phyloP scores from a whole-genome alignment of 2,329 filamentous ascomycete genomes.

The Clonostachys byssicola region DNA sequence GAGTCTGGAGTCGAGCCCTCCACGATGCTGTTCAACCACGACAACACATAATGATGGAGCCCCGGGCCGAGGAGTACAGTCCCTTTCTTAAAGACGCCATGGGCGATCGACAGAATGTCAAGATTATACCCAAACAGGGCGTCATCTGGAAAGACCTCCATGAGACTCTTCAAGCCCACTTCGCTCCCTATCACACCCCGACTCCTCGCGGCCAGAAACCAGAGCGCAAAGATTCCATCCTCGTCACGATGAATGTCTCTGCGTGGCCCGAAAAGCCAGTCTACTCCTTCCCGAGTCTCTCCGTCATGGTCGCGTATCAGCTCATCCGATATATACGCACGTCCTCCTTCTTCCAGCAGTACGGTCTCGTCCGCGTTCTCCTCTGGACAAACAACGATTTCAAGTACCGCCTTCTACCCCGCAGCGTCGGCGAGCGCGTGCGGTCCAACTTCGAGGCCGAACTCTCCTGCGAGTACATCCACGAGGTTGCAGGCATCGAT shows the following conservation, averaged over 20 bases:
- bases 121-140: conserved; percentile 50
- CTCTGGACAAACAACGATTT: conserved; percentile 65
- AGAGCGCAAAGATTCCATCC: conserved; percentile 64
- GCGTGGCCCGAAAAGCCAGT: conserved; percentile 46
- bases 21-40: conserved; percentile 73
- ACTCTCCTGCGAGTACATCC: conserved; percentile 52
- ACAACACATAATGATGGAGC: conserved; percentile 80
- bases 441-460: conserved; percentile 58
- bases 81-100: conserved; percentile 54
- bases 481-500: conserved; percentile 49
- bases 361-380: conserved; percentile 77
- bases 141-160: conserved; percentile 57
- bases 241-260: conserved; percentile 67
- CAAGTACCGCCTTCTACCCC: conserved; percentile 55
- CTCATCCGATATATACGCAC: conserved; percentile 55
- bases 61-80: conserved; percentile 52
- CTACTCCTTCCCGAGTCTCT: conserved; percentile 50
- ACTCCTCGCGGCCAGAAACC: conserved; percentile 25
- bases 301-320: conserved; percentile 55
- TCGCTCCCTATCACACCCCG: conserved; percentile 27
- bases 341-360: conserved; percentile 62
- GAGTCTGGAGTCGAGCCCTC: conserved; percentile 74
- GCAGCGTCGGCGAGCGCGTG: conserved; percentile 46
- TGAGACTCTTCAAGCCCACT: conserved; percentile 40
- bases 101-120: conserved; percentile 31